Percentiles rank a stretch among this genome's conserved stretches.
phyloP scores from a whole-genome alignment of 345 rosid species.

The Melaleuca quinquenervia region DNA sequence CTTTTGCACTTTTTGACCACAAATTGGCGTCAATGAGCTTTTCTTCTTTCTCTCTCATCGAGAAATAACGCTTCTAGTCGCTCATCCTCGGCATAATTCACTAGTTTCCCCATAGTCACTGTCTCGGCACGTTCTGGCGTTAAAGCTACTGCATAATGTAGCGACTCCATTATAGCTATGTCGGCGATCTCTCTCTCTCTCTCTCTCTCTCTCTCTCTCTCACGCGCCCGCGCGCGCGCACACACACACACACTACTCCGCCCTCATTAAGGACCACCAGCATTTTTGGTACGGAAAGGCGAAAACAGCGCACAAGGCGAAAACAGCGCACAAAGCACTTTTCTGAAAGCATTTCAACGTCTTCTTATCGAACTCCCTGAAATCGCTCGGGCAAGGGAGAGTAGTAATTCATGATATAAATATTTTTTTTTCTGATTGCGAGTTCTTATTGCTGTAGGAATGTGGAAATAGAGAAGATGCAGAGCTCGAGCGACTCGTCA shows the following conservation, averaged over 20 bases:
- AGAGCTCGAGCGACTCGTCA: constrained; percentile 10
- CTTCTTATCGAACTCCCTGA: not conserved
- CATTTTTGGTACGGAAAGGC: not conserved
- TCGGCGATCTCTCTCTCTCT: not conserved
- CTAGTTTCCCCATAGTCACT: not conserved
- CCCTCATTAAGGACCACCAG: not conserved
- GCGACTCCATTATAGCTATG: not conserved
- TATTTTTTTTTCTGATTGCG: not conserved
- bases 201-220: not conserved
- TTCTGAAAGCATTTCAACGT: not conserved
- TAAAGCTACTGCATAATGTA: not conserved
- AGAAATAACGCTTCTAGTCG: not conserved
- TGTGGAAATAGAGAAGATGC: constrained; percentile 3
- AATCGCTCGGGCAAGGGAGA: not conserved
- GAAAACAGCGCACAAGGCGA: not conserved
- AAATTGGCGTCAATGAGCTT: not conserved
- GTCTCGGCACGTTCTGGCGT: not conserved
- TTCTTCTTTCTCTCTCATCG: not conserved
- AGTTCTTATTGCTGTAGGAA: not conserved
- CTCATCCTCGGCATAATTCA: not conserved
- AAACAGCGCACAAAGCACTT: not conserved
- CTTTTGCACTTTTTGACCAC: not conserved
- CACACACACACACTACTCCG: not conserved
- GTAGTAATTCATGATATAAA: not conserved
- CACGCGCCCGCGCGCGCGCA: too few species aligned